Conservation (phyloP, 163 green algal species). For the Volvox carteri region DNA sequence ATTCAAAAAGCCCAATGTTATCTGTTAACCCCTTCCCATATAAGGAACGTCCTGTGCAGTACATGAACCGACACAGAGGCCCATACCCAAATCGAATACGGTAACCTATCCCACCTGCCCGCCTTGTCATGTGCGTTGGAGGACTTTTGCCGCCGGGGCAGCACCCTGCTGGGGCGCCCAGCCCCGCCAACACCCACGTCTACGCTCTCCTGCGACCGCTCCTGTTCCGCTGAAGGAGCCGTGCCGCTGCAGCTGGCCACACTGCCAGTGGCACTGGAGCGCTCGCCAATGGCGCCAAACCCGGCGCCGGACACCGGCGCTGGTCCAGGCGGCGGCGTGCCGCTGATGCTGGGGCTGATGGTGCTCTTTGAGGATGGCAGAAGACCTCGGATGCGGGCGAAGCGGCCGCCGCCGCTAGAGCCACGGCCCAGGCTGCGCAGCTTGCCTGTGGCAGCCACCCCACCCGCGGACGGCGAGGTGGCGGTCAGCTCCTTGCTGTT, state of each 20-base stretch:
- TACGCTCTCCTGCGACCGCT: neutral
- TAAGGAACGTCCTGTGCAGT: too few species aligned
- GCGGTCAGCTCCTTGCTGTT: neutral
- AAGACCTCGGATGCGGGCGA: slow-evolving; percentile 7
- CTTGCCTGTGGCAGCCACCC: neutral
- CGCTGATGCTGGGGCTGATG: neutral
- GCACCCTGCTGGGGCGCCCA: neutral
- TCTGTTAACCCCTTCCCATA: too few species aligned
- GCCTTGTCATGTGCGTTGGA: neutral
- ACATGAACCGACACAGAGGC: too few species aligned
- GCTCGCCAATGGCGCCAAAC: neutral
- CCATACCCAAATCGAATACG: too few species aligned
- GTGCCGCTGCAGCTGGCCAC: neutral
- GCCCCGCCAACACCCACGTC: neutral
- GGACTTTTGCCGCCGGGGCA: neutral
- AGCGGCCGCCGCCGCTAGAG: slow-evolving; percentile 5
- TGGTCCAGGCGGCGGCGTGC: neutral
- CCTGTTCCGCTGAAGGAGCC: neutral
- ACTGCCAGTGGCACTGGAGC: neutral
- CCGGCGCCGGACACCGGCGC: neutral
- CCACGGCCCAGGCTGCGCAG: neutral
- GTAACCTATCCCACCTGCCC: slow-evolving; percentile 25
- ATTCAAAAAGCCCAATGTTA: too few species aligned
- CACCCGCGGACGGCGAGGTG: neutral
- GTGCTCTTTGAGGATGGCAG: neutral